phyloP scores from a whole-genome alignment of 371 early-diverging fungal species.

The Apophysomyces elegans region DNA sequence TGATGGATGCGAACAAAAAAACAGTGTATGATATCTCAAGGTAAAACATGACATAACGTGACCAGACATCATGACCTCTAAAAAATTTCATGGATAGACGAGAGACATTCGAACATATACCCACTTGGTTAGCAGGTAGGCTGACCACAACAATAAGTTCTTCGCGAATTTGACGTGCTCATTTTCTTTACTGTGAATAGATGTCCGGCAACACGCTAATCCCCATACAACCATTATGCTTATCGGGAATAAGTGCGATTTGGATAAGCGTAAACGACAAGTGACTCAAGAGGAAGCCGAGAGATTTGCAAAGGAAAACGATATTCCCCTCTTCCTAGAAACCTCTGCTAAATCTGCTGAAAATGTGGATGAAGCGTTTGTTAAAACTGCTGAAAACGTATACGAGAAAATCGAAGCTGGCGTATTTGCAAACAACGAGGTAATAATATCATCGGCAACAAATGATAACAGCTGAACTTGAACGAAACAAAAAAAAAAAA shows the following conservation, averaged over 20 bases:
- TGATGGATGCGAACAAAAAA: no score
- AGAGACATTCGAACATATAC: conserved; percentile 91
- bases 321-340: conserved; percentile 86
- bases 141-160: no score
- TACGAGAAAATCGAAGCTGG: conserved; percentile 84
- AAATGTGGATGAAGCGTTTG: conserved; percentile 88
- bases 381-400: conserved; percentile 78
- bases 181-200: conserved; percentile 25
- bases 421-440: conserved; percentile 77
- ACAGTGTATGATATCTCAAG: conserved; percentile 81
- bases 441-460: conserved; percentile 21
- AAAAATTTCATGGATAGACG: conserved; percentile 32
- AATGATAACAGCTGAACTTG: not conserved
- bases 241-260: conserved; percentile 95
- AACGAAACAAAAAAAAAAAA: conserved; percentile 13
- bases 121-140: conserved; percentile 90
- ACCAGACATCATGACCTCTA: not conserved
- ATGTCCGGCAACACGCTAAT: conserved; percentile 86
- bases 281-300: conserved; percentile 90
- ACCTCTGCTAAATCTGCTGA: conserved; percentile 94
- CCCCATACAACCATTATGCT: conserved; percentile 89
- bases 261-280: conserved; percentile 71
- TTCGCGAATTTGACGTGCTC: no score
- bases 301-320: conserved; percentile 85
- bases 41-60: conserved; percentile 27